Percentiles rank a stretch among this genome's conserved stretches.
phyloP scores from a whole-genome alignment of 805 yeast species.

The Monosporozyma siamensis region DNA sequence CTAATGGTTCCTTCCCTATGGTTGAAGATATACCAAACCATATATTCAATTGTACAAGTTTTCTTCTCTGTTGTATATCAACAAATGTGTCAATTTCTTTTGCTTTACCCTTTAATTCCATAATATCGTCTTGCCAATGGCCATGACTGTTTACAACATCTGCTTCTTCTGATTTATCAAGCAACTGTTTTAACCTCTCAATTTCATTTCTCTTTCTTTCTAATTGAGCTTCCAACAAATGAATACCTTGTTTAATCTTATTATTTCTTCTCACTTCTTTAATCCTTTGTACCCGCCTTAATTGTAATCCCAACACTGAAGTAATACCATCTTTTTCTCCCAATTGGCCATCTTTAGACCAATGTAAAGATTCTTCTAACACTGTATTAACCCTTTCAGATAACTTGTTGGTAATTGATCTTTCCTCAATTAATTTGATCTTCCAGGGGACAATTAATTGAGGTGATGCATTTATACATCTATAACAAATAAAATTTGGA shows the following conservation, averaged over 20 bases:
- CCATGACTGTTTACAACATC: too few species aligned
- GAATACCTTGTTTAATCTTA: not conserved
- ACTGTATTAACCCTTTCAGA: not conserved
- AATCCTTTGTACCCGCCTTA: not conserved
- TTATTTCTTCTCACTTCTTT: not conserved
- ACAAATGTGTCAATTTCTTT: not conserved
- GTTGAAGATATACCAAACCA: not conserved
- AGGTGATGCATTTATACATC: slow-evolving; percentile 1
- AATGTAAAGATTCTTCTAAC: not conserved
- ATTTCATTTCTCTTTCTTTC: not conserved
- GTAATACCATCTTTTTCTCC: not conserved
- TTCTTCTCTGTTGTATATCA: not conserved
- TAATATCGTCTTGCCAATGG: too few species aligned
- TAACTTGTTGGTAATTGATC: not conserved
- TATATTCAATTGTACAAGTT: not conserved
- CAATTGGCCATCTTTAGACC: not conserved
- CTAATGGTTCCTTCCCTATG: not conserved
- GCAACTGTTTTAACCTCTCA: not conserved
- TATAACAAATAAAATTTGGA: not conserved
- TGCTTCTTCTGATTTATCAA: too few species aligned
- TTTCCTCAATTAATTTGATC: not conserved
- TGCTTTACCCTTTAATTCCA: not conserved
- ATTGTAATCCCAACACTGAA: not conserved
- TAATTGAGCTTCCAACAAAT: not conserved
- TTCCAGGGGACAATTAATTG: not conserved